Conservation (phyloP, 176 grass and related monocot genomes). For the Aegilops sharonensis region DNA sequence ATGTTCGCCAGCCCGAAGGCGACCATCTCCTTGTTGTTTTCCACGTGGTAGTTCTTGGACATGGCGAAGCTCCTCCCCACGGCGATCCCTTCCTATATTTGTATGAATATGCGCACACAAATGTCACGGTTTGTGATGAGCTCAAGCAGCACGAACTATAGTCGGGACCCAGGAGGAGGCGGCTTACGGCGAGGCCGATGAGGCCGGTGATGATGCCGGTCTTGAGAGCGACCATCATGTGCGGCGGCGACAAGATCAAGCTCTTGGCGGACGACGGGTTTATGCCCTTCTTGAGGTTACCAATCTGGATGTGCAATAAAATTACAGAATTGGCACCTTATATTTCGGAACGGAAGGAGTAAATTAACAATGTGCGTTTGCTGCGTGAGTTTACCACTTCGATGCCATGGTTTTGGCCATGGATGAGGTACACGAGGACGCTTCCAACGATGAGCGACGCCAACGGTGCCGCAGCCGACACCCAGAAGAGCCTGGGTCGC, state of each 20-base stretch:
- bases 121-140: not conserved
- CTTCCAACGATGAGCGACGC: slow-evolving; percentile 41
- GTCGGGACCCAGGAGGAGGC: not conserved
- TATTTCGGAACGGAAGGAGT: not conserved
- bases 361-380: not conserved
- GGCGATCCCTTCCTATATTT: slow-evolving; percentile 50
- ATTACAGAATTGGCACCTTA: not conserved
- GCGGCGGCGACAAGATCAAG: slow-evolving; percentile 38
- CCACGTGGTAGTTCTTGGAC: slow-evolving; percentile 49
- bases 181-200: slow-evolving; percentile 56
- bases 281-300: slow-evolving; percentile 56
- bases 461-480: slow-evolving; percentile 53
- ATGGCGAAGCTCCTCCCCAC: slow-evolving; percentile 50
- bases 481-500: slow-evolving; percentile 45
- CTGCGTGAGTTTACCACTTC: slow-evolving; percentile 27
- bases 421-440: slow-evolving; percentile 51
- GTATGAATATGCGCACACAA: not conserved
- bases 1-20: slow-evolving; percentile 62
- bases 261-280: slow-evolving; percentile 41
- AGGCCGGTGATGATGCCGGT: slow-evolving; percentile 55
- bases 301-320: slow-evolving; percentile 29
- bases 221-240: slow-evolving; percentile 44
- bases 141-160: not conserved
- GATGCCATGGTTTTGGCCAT: slow-evolving; percentile 57
- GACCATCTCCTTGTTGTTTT: slow-evolving; percentile 65